Base-by-base conservation (phyloP, 2,329 filamentous ascomycete species). In the Aquanectria penicillioides region DNA sequence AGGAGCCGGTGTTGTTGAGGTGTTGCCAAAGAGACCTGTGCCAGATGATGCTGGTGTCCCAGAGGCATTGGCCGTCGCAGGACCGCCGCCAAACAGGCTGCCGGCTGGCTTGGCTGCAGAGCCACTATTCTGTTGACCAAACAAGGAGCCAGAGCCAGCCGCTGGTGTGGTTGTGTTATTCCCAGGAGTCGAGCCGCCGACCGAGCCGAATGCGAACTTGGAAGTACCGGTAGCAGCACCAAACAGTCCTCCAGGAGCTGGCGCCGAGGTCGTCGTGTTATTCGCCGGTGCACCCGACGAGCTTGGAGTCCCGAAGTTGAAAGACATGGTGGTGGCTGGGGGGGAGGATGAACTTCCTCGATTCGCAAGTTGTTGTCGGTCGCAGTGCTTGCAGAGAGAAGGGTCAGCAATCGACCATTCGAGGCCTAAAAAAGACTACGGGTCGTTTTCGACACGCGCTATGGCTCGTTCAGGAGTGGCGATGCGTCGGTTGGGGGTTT, bases 181-280 rank as follows among this genome's bases (percentile, higher is more conserved):
- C 68, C 59, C n/a, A n/a, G n/a, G n/a, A n/a, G 67, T 57, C 28
- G 66, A 58, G 28, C 63, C 62, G 34, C 67, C 68, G 20, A 67
- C 25, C 17, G 63, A 67, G 29, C 76, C 76, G 59, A 84, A 84
- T 9, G 77, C 76, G 67, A 83, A 82, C 8, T 64, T 58, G 20
- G 79, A 66, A 20, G 74, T 63, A 34, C 71, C 68, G 26, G 64
- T 62, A 31, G 69, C 69, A 55, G 62, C 61, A 38, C 79, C 79
- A 66, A 84, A 83, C 8, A 82, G 64, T 17, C 72, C 67, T 12
- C 75, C 75, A 6, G 75, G 67, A 44, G 81, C 75, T 17, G 76
- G 77, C 55, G 78, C 76, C 67, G 76, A 71, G 18, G 69, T 73
- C 9, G 72, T 73, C 7, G 73, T 59, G 55, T 69, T 75, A 61